Evolutionary conservation across 2,329 filamentous ascomycete genomes (phyloP).

Genomic region (Coleophoma crateriformis): DNA sequence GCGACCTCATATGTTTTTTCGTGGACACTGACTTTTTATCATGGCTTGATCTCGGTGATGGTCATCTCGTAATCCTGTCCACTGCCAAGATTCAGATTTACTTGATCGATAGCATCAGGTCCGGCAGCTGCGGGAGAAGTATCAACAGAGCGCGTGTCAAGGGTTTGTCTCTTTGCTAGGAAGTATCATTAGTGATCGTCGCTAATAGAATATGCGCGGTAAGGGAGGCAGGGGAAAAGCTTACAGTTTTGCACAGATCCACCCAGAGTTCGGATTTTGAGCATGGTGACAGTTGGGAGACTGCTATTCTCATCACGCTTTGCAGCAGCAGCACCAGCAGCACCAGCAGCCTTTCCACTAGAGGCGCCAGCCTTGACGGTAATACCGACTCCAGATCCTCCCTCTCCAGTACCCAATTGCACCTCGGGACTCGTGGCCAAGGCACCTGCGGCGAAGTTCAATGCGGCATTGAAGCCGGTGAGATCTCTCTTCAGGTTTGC

Average conservation of each 20-base stretch:
- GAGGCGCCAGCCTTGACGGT: slow-evolving; percentile 6
- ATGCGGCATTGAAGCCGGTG: slow-evolving; percentile 40
- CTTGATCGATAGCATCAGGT: neutral
- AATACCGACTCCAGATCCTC: slow-evolving; percentile 31
- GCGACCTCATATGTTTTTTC: too few species aligned
- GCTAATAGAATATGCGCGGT: too few species aligned
- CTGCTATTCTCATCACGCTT: neutral
- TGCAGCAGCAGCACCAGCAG: neutral
- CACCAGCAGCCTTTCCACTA: neutral
- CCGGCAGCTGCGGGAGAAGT: neutral
- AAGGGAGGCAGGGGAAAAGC: neutral
- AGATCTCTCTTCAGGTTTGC: slow-evolving; percentile 43
- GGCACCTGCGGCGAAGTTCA: slow-evolving; percentile 39
- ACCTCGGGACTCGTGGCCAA: slow-evolving; percentile 40
- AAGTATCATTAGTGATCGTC: too few species aligned
- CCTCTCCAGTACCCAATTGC: slow-evolving; percentile 38
- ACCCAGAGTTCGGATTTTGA: neutral
- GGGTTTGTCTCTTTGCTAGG: neutral
- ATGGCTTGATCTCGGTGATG: slow-evolving; percentile 1
- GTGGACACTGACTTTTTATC: too few species aligned
- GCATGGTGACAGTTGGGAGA: neutral
- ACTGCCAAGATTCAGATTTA: neutral
- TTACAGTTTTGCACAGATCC: neutral
- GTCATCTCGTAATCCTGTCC: slow-evolving; percentile 1
- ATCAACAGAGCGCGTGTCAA: neutral